These are phyloP conservation scores for Leptographium wingfieldii DNA, from an alignment of 2,329 filamentous ascomycete species.

Conservation along the genomic window DNA sequence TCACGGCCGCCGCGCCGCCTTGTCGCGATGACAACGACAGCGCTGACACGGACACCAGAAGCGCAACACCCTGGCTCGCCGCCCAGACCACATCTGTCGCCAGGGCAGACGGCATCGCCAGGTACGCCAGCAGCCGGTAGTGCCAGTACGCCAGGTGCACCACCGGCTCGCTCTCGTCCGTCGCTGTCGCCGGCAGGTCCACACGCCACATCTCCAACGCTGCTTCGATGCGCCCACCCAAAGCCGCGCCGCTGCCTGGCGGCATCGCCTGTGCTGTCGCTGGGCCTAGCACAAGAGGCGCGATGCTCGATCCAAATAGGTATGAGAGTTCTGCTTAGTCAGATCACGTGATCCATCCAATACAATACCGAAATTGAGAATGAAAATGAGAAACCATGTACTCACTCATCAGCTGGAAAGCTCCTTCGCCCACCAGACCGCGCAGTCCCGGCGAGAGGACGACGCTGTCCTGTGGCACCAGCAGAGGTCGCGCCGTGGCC, in stretches of 20 bases:
- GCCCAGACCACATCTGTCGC: conserved; percentile 47
- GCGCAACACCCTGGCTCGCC: conserved; percentile 43
- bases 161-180: conserved; percentile 37
- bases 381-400: conserved; percentile 12
- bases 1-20: background rate
- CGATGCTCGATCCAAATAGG: conserved; percentile 32
- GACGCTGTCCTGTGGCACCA: conserved; percentile 50
- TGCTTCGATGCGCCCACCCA: conserved; percentile 39
- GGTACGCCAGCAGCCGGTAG: conserved; percentile 49
- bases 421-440: conserved; percentile 46
- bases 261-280: conserved; percentile 30
- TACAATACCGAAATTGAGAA: too few species aligned
- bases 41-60: conserved; percentile 35
- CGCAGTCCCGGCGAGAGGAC: conserved; percentile 48
- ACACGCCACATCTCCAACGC: conserved; percentile 54
- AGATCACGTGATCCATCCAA: background rate
- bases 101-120: conserved; percentile 43
- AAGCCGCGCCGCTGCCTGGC: conserved; percentile 26
- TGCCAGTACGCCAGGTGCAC: conserved; percentile 61
- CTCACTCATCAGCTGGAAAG: conserved; percentile 54
- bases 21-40: background rate
- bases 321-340: conserved; percentile 13
- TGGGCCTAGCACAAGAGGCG: conserved; percentile 9
- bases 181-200: conserved; percentile 44
- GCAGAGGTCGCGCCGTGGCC: conserved; percentile 48